Base-by-base conservation (phyloP, 441 rosid species). In the Eutrema salsugineum region DNA sequence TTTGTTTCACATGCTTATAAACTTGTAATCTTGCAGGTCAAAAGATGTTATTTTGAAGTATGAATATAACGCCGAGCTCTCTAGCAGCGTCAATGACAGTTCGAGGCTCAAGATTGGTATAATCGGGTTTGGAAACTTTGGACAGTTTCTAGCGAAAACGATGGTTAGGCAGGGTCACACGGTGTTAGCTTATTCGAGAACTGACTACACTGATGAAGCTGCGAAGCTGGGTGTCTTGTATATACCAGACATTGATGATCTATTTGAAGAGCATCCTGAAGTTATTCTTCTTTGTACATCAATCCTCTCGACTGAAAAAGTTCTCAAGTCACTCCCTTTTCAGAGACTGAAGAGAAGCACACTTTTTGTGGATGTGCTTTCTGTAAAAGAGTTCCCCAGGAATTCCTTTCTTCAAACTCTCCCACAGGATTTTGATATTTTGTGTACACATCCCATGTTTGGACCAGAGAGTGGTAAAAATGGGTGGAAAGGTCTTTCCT, bases 361-460 rank as follows among this genome's bases (percentile, higher is more conserved):
- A 1, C 86, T 89, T 32, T 87, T 87, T 42, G 95, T 89, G 59
- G 96, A 89, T 75, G 96, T 90, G 14, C 87, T 90, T 7, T 87
- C 89, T 8, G 96, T 90, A 14, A 87, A 90, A 73, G 91, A 87
- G 80, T 90, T 90, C 71, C 91, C 96, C 6, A 82, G 78, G 82
- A 86, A 74, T 50, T 63, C 82, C 60, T 86, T 87, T 70, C 79
- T 87, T 75, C 87, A 80, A 71, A 35, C 75, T 66, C 75, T 85
- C 68, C 89, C 90, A 30, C 71, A 72, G 10, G 81, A 81, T 40
- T 86, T 86, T 22, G 90, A 85, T 79, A 83, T 86, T 72, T 80
- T 88, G 20, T 88, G 94, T 64, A 81, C 89, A 0, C 91, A 86
- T 63, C 91, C 94, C n/a, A 86, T 88, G 94, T 88, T 88, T 81